Evolutionary conservation across 2,329 filamentous ascomycete species (phyloP).

Genomic region (Monosporascus sp.): DNA sequence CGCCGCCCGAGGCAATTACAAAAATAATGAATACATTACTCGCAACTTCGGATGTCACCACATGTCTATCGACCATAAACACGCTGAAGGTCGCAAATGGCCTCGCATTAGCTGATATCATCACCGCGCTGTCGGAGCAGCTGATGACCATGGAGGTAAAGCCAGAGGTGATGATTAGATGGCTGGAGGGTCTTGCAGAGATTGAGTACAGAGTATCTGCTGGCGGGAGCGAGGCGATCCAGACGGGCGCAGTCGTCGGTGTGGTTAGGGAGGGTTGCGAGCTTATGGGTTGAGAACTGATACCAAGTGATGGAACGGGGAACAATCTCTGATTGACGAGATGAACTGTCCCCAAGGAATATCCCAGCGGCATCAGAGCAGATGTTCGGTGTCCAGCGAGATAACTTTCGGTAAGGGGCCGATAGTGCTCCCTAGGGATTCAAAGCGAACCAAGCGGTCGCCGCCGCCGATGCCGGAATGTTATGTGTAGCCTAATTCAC

Average conservation of each 20-base stretch:
- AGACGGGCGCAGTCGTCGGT: constrained; percentile 89
- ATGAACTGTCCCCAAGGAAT: too few relatives aligned
- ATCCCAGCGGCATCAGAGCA: too few relatives aligned
- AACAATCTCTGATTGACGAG: background rate
- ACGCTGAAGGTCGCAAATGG: constrained; percentile 80
- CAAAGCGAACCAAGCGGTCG: too few relatives aligned
- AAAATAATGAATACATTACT: constrained; percentile 81
- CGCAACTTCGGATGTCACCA: constrained; percentile 79
- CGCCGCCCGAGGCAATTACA: constrained; percentile 81
- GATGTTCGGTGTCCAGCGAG: too few relatives aligned
- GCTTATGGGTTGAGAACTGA: constrained; percentile 39
- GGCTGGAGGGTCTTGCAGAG: constrained; percentile 86
- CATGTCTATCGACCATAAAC: constrained; percentile 82
- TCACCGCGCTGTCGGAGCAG: constrained; percentile 81
- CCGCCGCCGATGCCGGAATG: too few relatives aligned
- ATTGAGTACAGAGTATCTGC: constrained; percentile 88
- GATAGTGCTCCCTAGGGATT: too few relatives aligned
- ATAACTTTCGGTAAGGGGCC: too few relatives aligned
- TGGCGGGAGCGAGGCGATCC: constrained; percentile 79
- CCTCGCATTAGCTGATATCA: constrained; percentile 86
- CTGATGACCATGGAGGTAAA: constrained; percentile 77
- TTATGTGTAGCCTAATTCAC: too few relatives aligned
- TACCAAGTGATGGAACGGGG: background rate
- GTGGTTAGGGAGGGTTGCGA: constrained; percentile 84
- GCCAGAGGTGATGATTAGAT: constrained; percentile 79